Percentiles rank a stretch among this genome's conserved stretches.
These are phyloP conservation scores for Vittaforma corneae DNA, from an alignment of 371 early-diverging fungal species.

Conservation along the genomic window DNA sequence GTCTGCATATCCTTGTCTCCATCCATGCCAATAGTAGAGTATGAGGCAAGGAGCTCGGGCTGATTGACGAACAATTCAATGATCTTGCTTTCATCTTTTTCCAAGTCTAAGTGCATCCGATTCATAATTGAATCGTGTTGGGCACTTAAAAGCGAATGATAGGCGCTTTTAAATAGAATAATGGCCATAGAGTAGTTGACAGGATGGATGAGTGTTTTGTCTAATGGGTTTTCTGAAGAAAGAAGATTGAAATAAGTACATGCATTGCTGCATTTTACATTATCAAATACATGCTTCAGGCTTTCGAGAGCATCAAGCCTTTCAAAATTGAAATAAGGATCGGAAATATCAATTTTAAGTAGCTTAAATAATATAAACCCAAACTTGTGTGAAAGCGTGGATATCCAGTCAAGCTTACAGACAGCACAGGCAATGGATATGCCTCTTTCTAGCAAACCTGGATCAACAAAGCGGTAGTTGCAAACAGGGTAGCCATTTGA, in stretches of 20 bases:
- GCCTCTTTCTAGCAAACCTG: not conserved
- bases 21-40: not conserved
- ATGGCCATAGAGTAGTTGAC: slow-evolving; percentile 10
- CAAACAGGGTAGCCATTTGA: not conserved
- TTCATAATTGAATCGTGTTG: no score
- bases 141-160: not conserved
- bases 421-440: not conserved
- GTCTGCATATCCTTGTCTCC: not conserved
- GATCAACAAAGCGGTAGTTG: not conserved
- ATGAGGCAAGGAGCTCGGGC: not conserved
- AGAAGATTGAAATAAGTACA: slow-evolving; percentile 10
- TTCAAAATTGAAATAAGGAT: slow-evolving; percentile 11
- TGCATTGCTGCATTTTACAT: not conserved
- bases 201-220: slow-evolving; percentile 8
- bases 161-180: slow-evolving; percentile 2
- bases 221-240: not conserved
- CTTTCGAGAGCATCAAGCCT: not conserved
- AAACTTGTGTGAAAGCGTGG: not conserved
- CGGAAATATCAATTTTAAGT: not conserved
- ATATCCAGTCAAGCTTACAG: slow-evolving; percentile 19
- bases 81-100: not conserved
- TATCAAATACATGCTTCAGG: not conserved
- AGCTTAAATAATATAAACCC: slow-evolving; percentile 12
- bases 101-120: not conserved
- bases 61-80: not conserved